These are phyloP conservation scores for Penicillium polonicum DNA, from an alignment of 2,329 filamentous ascomycete genomes.

Conservation along the genomic window DNA sequence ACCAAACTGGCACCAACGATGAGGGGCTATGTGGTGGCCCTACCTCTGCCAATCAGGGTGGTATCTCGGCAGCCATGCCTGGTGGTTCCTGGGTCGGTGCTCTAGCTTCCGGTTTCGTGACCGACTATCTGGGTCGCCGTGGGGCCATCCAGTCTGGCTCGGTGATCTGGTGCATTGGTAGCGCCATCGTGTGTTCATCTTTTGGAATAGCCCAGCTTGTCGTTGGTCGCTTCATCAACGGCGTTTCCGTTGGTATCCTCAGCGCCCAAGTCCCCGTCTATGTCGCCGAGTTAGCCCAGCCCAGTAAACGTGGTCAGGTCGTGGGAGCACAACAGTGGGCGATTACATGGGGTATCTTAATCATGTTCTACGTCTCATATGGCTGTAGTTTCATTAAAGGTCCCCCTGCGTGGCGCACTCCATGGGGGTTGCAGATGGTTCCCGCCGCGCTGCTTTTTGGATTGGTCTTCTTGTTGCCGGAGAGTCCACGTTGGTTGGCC, in stretches of 20 bases:
- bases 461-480: constrained; percentile 53
- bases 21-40: constrained; percentile 44
- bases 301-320: constrained; percentile 57
- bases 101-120: constrained; percentile 54
- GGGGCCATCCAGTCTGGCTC: constrained; percentile 54
- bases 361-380: constrained; percentile 65
- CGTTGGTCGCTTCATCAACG: constrained; percentile 68
- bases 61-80: constrained; percentile 72
- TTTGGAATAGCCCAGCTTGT: constrained; percentile 70
- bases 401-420: constrained; percentile 60
- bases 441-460: constrained; percentile 59
- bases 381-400: constrained; percentile 63
- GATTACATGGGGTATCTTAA: constrained; percentile 69
- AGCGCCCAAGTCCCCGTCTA: constrained; percentile 71
- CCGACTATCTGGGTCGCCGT: constrained; percentile 57
- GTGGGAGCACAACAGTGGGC: constrained; percentile 73
- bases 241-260: constrained; percentile 71
- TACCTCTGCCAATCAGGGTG: constrained; percentile 58
- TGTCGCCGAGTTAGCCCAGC: constrained; percentile 64
- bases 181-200: constrained; percentile 61
- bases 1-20: constrained; percentile 47
- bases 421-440: constrained; percentile 66
- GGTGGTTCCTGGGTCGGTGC: constrained; percentile 68
- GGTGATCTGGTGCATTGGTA: constrained; percentile 54
- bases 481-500: constrained; percentile 64